phyloP scores from a whole-genome alignment of 1,284 basidiomycete genomes.

The Xerocomus amazonicus region DNA sequence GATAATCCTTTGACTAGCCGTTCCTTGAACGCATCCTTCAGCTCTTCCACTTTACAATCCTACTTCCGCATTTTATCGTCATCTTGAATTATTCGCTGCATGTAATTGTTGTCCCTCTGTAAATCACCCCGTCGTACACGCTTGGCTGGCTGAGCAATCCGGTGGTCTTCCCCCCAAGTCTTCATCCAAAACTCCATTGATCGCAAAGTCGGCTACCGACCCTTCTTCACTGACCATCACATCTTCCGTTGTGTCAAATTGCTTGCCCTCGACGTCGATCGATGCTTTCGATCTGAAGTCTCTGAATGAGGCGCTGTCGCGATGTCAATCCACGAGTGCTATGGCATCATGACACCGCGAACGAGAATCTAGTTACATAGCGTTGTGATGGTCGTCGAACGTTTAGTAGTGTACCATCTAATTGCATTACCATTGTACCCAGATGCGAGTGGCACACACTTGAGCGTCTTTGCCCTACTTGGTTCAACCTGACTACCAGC shows the following conservation, averaged over 20 bases:
- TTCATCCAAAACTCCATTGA: slow-evolving; percentile 10
- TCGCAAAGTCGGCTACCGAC: slow-evolving; percentile 8
- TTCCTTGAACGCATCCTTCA: slow-evolving; percentile 18
- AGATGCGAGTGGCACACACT: not conserved
- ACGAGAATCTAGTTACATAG: not conserved
- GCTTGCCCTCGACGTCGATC: slow-evolving; percentile 27
- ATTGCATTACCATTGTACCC: slow-evolving; percentile 11
- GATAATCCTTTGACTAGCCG: not conserved
- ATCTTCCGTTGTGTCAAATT: slow-evolving; percentile 18
- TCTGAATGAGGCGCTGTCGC: slow-evolving; percentile 38
- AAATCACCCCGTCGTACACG: slow-evolving; percentile 39
- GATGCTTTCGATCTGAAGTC: slow-evolving; percentile 38
- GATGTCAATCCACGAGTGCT: slow-evolving; percentile 29
- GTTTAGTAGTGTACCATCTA: slow-evolving; percentile 9
- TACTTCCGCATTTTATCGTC: slow-evolving; percentile 45
- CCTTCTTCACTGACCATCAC: slow-evolving; percentile 13
- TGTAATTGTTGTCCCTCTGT: slow-evolving; percentile 41
- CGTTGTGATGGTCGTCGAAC: slow-evolving; percentile 1
- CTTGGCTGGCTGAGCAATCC: slow-evolving; percentile 36
- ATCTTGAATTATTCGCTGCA: slow-evolving; percentile 46
- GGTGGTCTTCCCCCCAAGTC: slow-evolving; percentile 14
- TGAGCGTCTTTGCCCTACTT: not conserved
- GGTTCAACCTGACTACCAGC: not conserved
- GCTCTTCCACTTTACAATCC: slow-evolving; percentile 56
- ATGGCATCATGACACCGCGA: slow-evolving; percentile 7